Conservation (phyloP, 805 yeast genomes). For the Yarrowia sp. region DNA sequence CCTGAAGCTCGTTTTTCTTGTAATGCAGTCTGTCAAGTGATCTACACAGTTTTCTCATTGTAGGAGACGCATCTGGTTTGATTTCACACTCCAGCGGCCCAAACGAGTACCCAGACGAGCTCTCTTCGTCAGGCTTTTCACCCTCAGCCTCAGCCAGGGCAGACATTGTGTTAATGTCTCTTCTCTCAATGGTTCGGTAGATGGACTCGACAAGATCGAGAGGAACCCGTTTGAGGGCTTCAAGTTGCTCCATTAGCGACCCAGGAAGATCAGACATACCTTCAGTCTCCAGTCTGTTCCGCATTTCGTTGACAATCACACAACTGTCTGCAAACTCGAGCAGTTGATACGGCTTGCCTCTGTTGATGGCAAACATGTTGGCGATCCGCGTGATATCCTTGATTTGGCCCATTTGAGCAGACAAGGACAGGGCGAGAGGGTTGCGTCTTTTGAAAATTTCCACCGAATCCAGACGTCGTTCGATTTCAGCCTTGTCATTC, state of each 20-base stretch:
- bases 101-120: neutral
- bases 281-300: constrained; percentile 1
- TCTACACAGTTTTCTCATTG: constrained; percentile 43
- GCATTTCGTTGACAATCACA: constrained; percentile 13
- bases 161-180: neutral
- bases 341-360: constrained; percentile 28
- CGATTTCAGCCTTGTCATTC: constrained; percentile 62
- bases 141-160: neutral
- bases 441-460: constrained; percentile 49
- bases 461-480: constrained; percentile 62
- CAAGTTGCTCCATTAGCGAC: constrained; percentile 25
- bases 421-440: constrained; percentile 33
- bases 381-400: constrained; percentile 38
- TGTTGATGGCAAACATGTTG: constrained; percentile 14
- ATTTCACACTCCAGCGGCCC: constrained; percentile 42
- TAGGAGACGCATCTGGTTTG: constrained; percentile 40
- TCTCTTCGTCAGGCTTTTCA: too few relatives aligned
- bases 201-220: constrained; percentile 1
- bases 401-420: constrained; percentile 13
- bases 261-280: neutral
- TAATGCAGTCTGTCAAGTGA: constrained; percentile 47
- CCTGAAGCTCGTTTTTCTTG: constrained; percentile 44
- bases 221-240: constrained; percentile 11
- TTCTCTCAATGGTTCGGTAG: constrained; percentile 8
- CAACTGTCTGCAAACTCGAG: constrained; percentile 31